Evolutionary conservation across 2,329 filamentous ascomycete species (phyloP).

Genomic region (Verticillium nonalfalfae): DNA sequence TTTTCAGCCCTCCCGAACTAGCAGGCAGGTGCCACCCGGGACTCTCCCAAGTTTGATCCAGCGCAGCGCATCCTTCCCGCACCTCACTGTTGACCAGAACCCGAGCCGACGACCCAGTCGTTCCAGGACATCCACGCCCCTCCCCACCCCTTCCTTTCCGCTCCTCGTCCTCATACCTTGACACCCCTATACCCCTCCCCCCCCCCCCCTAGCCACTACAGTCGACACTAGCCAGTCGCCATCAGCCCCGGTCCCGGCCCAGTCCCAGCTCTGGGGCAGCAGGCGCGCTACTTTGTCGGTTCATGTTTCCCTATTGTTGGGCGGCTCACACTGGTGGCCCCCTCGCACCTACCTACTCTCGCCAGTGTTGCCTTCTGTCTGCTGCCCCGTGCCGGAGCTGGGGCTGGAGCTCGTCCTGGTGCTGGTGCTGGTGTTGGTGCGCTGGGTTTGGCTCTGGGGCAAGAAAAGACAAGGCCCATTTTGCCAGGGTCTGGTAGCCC

Average conservation of each 20-base stretch:
- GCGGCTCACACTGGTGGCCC: not conserved
- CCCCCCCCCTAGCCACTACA: not conserved
- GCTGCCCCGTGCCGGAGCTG: not conserved
- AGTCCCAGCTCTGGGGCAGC: not conserved
- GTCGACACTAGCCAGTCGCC: not conserved
- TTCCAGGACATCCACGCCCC: not conserved
- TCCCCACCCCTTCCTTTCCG: not conserved
- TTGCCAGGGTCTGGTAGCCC: not conserved
- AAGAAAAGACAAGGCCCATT: no score
- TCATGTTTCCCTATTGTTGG: not conserved
- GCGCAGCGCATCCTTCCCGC: slow-evolving; percentile 7
- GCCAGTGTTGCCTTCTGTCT: no score
- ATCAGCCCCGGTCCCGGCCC: not conserved
- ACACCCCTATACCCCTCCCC: not conserved
- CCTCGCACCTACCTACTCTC: no score
- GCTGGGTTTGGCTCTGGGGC: no score
- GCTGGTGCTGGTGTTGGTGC: no score
- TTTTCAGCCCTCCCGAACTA: slow-evolving; percentile 32
- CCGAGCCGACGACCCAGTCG: not conserved
- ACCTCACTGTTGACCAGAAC: not conserved
- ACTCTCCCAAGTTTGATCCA: slow-evolving; percentile 7
- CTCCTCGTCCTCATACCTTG: not conserved
- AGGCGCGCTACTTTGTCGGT: not conserved
- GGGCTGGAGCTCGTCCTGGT: not conserved
- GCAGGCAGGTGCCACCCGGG: slow-evolving; percentile 23